Conservation (phyloP, 768 basidiomycete genomes). For the Ephemerocybe angulata region DNA sequence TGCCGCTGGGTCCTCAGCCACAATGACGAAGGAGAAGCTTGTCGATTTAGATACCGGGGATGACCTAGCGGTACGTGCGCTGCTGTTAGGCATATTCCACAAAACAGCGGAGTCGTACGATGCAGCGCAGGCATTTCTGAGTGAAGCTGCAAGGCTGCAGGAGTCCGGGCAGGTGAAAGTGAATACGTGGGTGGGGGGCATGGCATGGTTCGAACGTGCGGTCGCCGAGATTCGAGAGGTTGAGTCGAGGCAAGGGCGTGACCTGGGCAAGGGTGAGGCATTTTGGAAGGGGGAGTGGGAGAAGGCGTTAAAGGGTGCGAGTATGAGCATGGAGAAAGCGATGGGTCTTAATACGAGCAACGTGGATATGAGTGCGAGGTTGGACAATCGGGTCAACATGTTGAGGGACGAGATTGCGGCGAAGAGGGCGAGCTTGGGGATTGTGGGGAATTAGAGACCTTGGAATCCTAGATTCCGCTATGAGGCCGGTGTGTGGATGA, state of each 20-base stretch:
- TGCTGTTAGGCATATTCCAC: constrained; percentile 66
- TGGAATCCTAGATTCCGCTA: no score
- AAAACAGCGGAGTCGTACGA: constrained; percentile 49
- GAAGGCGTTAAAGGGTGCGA: constrained; percentile 44
- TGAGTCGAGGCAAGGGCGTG: constrained; percentile 20
- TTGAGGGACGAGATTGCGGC: constrained; percentile 62
- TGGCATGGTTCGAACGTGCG: constrained; percentile 67
- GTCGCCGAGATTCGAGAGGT: constrained; percentile 66
- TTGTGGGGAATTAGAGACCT: constrained; percentile 1
- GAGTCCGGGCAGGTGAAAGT: constrained; percentile 25
- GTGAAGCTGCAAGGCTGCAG: constrained; percentile 46
- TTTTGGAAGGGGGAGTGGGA: constrained; percentile 45
- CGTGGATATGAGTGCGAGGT: constrained; percentile 60
- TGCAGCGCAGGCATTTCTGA: constrained; percentile 45
- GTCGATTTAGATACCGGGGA: constrained; percentile 63
- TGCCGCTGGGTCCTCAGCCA: not conserved
- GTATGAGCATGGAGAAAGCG: constrained; percentile 49
- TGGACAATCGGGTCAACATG: constrained; percentile 70
- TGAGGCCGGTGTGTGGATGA: not conserved
- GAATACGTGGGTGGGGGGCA: constrained; percentile 65
- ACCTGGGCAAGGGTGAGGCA: constrained; percentile 1
- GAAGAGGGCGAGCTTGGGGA: constrained; percentile 51
- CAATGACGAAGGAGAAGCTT: not conserved
- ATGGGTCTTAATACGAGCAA: constrained; percentile 46
- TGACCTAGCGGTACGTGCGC: constrained; percentile 63